Evolutionary conservation across 768 basidiomycete genomes (phyloP).

Genomic region (Auriscalpium microsporum): DNA sequence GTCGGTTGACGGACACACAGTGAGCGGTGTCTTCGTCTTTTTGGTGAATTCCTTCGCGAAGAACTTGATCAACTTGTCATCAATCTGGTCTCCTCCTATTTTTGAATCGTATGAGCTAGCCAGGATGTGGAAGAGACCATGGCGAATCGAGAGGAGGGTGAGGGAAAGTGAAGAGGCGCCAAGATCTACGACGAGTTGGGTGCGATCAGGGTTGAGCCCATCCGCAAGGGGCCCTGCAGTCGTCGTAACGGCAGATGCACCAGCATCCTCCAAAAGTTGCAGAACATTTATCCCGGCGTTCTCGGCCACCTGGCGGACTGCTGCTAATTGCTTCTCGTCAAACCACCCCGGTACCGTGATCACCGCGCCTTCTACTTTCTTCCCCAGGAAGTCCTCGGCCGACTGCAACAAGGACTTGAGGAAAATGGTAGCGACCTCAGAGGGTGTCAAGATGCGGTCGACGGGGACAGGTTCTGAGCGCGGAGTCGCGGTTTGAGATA

Average conservation of each 20-base stretch:
- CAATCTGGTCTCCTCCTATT: constrained; percentile 65
- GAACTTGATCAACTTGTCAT: constrained; percentile 78
- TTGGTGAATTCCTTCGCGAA: constrained; percentile 96
- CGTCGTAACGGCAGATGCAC: constrained; percentile 48
- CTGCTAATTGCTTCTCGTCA: constrained; percentile 54
- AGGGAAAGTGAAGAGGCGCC: constrained; percentile 67
- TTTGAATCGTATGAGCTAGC: constrained; percentile 37
- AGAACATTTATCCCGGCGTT: constrained; percentile 79
- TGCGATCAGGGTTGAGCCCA: constrained; percentile 50
- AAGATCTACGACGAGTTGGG: constrained; percentile 73
- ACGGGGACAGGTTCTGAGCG: constrained; percentile 60
- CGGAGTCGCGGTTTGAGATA: constrained; percentile 62
- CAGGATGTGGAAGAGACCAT: constrained; percentile 63
- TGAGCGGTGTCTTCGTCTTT: constrained; percentile 76
- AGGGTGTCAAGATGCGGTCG: constrained; percentile 68
- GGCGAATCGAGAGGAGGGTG: constrained; percentile 62
- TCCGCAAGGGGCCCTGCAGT: constrained; percentile 37
- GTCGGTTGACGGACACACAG: constrained; percentile 51
- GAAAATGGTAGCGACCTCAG: constrained; percentile 81
- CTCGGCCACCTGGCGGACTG: constrained; percentile 63
- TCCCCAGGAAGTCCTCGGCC: constrained; percentile 86
- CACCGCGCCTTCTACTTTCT: constrained; percentile 70
- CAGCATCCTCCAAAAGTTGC: constrained; percentile 83
- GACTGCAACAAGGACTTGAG: constrained; percentile 76
- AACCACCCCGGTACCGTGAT: constrained; percentile 78